Base-by-base conservation (phyloP, 2,329 filamentous ascomycete genomes). In the Penicillium griseofulvum region DNA sequence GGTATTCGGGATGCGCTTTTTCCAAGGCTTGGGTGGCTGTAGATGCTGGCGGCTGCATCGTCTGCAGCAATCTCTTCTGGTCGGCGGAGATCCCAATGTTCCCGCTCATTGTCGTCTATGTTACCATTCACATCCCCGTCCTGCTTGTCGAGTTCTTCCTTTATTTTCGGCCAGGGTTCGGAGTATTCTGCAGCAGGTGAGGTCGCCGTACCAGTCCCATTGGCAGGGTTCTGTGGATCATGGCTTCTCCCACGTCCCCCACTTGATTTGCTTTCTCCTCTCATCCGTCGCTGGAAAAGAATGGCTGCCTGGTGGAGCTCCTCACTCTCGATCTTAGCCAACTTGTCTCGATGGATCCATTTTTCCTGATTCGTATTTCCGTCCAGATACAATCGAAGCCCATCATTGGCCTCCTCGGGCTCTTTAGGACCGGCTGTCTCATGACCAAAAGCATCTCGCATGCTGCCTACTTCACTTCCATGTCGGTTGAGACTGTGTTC, bases 1-100 rank as follows among this genome's bases (percentile, higher is more conserved):
- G 94, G 94, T 69, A 99, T 97, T 51, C 90, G 86, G 42, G 93
- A 96, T 4, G 83, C 77, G 76, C 83, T 77, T 79, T 83, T 75
- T 81, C 88, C 67, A 71, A 81, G 60, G 70, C 76, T 62, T 64
- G 82, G 74, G 74, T 83, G 67, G 76, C 73, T 63, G 76, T 68
- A 83, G 74, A 70, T 83, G 80, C 64, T 84, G 78, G 42, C 68
- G 10, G 71, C 61, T 52, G 69, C 62, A 62, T 69, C 55, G 33
- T 83, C 78, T 10, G 78, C 76, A 26, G 87, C 86, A 58, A 90
- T 88, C 69, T 96, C 91, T 63, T 92, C 89, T 2, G 89, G 88
- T 19, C 84, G 82, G 54, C 89, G 83, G 52, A 92, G 78, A 71
- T 95, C 90, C 85, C 89, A 92, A 46, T 76, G 74, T 17, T 82